Evolutionary conservation across 805 yeast species (phyloP), one percentile per base, ranked within the genome.

Genomic region (Blastobotrys peoriensis): DNA sequence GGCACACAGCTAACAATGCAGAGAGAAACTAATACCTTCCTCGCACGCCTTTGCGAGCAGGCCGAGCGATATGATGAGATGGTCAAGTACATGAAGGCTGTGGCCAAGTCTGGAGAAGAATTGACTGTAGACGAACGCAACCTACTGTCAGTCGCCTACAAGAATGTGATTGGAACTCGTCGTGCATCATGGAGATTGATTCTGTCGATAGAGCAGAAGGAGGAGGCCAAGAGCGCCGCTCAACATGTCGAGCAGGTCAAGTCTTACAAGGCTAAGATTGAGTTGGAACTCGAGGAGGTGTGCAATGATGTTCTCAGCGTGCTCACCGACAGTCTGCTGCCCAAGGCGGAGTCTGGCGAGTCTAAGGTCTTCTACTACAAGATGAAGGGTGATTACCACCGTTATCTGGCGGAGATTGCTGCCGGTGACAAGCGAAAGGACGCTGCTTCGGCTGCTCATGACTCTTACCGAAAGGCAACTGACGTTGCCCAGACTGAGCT

Each of bases 101-200:
- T 51, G 91, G 96, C 62, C 86, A 87, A 60, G 51, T 54, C 58
- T 54, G 70, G 68, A 47, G 52, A 60, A 72, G 98, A 93, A 71
- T 76, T 91, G 60, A 83, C 96, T 37, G 97, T 93, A 53, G 98
- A 91, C 75, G 98, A 91, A 76, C 91, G 98, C 71, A 91, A 91
- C 73, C 78, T 91, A 59, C 79, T 91, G 60, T 86, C 96, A 21
- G 98, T 91, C 59, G 98, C 98, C 52, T 91, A 93, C 80, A 91
- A 91, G 74, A 91, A 91, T 64, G 98, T 93, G 47, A 91, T 91
- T 67, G 98, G 98, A 65, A 96, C 98, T 51, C 91, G 98, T 66
- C 93, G 98, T 74, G 98, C 98, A 52, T 88, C 97, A 45, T 91
- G 98, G 98, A 87, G 98, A 81, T 89, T 93, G 65, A 97, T 93